Evolutionary conservation across 1,284 basidiomycete species (phyloP), one percentile per base, ranked within the genome.

Genomic region (Austroboletus niveus): DNA sequence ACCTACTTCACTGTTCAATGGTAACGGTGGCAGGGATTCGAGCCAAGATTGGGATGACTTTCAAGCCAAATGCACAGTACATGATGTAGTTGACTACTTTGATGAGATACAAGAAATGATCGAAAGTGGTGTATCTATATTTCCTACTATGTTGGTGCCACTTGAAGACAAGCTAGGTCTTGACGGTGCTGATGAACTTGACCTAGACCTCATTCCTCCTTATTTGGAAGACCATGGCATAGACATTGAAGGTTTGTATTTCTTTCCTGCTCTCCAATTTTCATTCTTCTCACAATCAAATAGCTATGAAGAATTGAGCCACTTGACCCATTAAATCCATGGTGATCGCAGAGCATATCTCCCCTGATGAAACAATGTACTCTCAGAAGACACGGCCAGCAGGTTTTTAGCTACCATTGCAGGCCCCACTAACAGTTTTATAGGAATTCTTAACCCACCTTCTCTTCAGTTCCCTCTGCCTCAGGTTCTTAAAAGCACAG

Each of bases 1-100:
- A 36, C 35, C n/a, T 17, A 36, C 12, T 7, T 3, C 12, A 36
- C 12, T 2, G 2, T 36, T 14, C 3, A 11, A 14, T n/a, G 3
- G 5, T 9, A 32, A 50, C 9, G n/a, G 45, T 38, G 38, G 27
- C 11, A 47, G n/a, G 22, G 22, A 4, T 20, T 15, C 17, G 2
- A 3, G 29, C 29, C 48, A 53, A 8, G 42, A 35, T 29, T 53
- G 52, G 42, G 47, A 49, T 0, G 52, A 53, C 5, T 49, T 49
- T 17, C 47, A 53, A 20, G 42, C 29, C 1, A 42, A 49, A 39
- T 15, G 15, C n/a, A 38, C 40, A 3, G 2, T 43, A 15, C 12
- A 24, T 24, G 22, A 20, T 22, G 2, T 22, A 0, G 17, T 42
- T 1, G 47, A 52, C 43, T 52, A 52, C 35, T 52, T 49, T 34